These are phyloP conservation scores for Aspergillus cristatus DNA, from an alignment of 495 filamentous ascomycete species.

Conservation along the genomic window DNA sequence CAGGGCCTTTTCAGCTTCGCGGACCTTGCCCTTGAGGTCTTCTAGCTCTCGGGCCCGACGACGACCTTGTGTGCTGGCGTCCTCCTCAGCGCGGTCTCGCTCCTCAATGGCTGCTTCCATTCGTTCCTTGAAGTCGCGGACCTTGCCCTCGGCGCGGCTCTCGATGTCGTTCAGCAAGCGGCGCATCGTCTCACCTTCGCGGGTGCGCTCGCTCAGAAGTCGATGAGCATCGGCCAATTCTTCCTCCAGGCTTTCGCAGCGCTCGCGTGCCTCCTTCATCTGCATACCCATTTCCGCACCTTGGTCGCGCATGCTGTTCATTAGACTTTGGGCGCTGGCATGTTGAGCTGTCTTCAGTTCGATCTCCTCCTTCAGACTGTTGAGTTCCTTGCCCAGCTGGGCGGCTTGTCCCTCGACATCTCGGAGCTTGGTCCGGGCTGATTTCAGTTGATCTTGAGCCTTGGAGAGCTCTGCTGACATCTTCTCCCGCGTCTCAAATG, in stretches of 20 bases:
- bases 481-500: conserved; percentile 61
- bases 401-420: conserved; percentile 64
- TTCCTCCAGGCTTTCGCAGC: conserved; percentile 84
- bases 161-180: conserved; percentile 81
- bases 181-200: conserved; percentile 93
- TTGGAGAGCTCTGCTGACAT: conserved; percentile 56
- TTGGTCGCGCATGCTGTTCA: conserved; percentile 90
- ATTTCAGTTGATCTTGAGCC: conserved; percentile 57
- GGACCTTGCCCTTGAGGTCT: conserved; percentile 66
- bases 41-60: conserved; percentile 74
- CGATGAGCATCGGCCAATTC: conserved; percentile 83
- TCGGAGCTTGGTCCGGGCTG: conserved; percentile 50
- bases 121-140: conserved; percentile 79
- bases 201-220: conserved; percentile 81
- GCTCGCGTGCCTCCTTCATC: conserved; percentile 78
- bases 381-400: conserved; percentile 54
- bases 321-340: conserved; percentile 69
- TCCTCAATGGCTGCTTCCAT: conserved; percentile 88
- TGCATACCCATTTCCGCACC: conserved; percentile 81
- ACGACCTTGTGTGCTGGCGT: conserved; percentile 67
- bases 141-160: conserved; percentile 64
- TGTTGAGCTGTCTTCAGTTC: conserved; percentile 81
- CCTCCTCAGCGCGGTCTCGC: conserved; percentile 85
- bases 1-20: conserved; percentile 72
- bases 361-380: conserved; percentile 66